Base-by-base conservation (phyloP, 2,329 filamentous ascomycete species). In the Geoglossum cookeanum region DNA sequence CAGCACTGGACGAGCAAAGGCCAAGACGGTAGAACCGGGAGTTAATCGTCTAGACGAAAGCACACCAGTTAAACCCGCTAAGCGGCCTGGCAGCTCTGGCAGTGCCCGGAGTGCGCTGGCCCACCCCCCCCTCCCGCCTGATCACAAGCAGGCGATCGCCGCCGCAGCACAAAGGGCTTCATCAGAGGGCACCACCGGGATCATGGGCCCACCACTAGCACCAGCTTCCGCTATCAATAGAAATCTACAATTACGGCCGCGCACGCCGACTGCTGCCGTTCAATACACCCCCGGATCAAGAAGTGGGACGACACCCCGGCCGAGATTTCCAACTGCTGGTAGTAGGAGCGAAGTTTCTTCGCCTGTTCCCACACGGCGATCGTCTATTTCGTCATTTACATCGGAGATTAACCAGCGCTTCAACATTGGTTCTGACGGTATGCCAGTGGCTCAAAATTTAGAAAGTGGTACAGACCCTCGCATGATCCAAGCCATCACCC, bases 401-500 rank as follows among this genome's bases (percentile, higher is more conserved):
- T 97, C 92, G 0, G 92, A 98, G 70, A 74, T 98, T 22, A 92
- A 98, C 65, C 83, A 83, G 59, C 80, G 91, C 45, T 97, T 98
- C 75, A 89, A 94, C 66, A 83, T 88, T 45, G 77, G 80, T 9
- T 71, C 69, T 29, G 69, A 78, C 58, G 78, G 78, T 55, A 74
- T 78, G 67, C 72, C 73, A 49, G 74, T 80, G 58, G 72, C 75
- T 32, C 70, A 74, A 52, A 83, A 83, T 13, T 78, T 92, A 59
- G 79, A 81, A 8, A 65, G 67, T 22, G 79, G 79, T 61, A 94
- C 89, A 4, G 92, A 98, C 71, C 91, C 91, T 61, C 86, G 91
- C 64, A 96, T 98, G 89, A 97, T 98, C 63, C 89, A 96, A 72
- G 92, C 92, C 54, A 96, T 98, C 62, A 98, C 92, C 1, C 91